These are phyloP conservation scores for Apostasia ramifera DNA, from an alignment of 106 monocot species.

Conservation along the genomic window DNA sequence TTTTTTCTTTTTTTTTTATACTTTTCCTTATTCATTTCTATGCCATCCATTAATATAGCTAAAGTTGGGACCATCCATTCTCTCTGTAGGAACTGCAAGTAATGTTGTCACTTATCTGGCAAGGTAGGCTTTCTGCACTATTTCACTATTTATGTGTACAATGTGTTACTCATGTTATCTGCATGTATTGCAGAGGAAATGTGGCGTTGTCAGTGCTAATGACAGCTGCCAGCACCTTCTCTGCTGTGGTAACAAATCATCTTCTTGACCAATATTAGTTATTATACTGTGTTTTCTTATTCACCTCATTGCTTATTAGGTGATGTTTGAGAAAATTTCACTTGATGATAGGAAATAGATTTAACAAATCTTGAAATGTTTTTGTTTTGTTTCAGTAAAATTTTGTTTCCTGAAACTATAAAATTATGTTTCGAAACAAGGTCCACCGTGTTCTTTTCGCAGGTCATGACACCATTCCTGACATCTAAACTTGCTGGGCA, in stretches of 20 bases:
- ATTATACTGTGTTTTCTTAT: not conserved
- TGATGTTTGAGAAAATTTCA: not conserved
- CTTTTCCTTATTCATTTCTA: not conserved
- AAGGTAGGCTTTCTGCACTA: constrained; percentile 28
- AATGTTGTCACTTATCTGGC: constrained; percentile 95
- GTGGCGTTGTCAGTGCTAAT: constrained; percentile 93
- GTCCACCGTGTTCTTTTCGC: not conserved
- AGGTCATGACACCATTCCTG: constrained; percentile 84
- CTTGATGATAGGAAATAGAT: not conserved
- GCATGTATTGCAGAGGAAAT: constrained; percentile 59
- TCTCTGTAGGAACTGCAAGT: constrained; percentile 76
- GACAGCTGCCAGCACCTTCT: constrained; percentile 82
- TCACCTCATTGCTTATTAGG: not conserved
- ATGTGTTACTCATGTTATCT: constrained; percentile 8
- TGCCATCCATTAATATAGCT: not conserved
- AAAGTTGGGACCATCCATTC: not conserved
- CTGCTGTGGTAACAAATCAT: constrained; percentile 51
- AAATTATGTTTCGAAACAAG: too few relatives aligned
- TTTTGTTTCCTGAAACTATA: too few relatives aligned
- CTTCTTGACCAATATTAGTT: not conserved
- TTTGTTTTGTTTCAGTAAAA: too few relatives aligned
- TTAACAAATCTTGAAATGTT: too few relatives aligned
- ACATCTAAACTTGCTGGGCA: constrained; percentile 94
- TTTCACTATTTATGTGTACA: not conserved
- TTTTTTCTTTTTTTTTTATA: not conserved